Evolutionary conservation across 148 eudicot species (phyloP).

Genomic region (Vaccinium darrowii): DNA sequence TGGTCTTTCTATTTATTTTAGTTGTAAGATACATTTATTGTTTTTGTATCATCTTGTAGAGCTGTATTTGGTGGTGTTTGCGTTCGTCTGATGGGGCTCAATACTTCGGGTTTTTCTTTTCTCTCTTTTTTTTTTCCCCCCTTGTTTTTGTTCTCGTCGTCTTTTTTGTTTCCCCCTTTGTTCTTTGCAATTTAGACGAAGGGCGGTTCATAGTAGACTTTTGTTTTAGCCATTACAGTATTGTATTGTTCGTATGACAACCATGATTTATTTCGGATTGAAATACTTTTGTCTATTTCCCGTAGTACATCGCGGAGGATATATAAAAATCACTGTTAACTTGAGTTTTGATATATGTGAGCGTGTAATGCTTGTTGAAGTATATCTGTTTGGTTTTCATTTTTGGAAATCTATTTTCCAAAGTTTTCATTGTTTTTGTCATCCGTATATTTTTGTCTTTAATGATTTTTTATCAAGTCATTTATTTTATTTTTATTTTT

Average conservation of each 20-base stretch:
- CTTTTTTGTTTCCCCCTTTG: background rate
- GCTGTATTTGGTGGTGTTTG: slow-evolving; percentile 7
- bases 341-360: background rate
- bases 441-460: no score
- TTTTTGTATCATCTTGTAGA: slow-evolving; percentile 16
- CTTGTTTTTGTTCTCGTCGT: background rate
- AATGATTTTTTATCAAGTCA: no score
- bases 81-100: background rate
- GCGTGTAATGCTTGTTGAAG: no score
- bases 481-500: no score
- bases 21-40: slow-evolving; percentile 18
- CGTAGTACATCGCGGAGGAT: background rate
- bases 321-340: background rate
- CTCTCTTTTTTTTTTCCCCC: background rate
- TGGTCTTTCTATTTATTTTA: background rate
- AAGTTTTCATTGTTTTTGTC: no score
- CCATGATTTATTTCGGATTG: background rate
- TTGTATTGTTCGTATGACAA: background rate
- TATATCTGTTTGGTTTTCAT: no score
- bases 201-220: background rate
- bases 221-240: background rate
- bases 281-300: background rate
- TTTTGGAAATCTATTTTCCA: no score
- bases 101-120: background rate
- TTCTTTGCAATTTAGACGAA: background rate